Conservation (phyloP, 208 protist genomes). For the Zelonia costaricensis region DNA sequence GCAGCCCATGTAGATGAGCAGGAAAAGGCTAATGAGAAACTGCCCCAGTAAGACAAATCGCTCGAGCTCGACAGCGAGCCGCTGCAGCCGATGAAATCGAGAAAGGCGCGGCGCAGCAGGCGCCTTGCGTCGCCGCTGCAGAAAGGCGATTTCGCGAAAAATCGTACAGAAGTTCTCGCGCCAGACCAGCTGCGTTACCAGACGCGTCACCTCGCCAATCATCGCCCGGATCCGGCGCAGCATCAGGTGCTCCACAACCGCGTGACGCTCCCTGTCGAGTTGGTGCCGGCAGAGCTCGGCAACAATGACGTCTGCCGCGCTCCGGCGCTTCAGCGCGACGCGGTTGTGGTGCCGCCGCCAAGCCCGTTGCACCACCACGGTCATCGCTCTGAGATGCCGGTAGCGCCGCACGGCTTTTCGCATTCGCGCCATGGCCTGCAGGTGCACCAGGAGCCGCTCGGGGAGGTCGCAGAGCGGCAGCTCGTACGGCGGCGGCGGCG, state of each 20-base stretch:
- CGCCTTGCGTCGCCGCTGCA: slow-evolving; percentile 15
- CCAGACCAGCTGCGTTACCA: slow-evolving; percentile 70
- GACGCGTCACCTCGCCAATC: slow-evolving; percentile 32
- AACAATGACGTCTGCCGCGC: slow-evolving; percentile 17
- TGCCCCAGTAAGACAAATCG: slow-evolving; percentile 47
- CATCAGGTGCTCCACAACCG: slow-evolving; percentile 16
- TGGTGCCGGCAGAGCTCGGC: slow-evolving; percentile 9
- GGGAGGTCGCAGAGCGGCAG: slow-evolving; percentile 4
- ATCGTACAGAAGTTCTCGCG: slow-evolving; percentile 78
- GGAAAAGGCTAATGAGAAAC: slow-evolving; percentile 42
- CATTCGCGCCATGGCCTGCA: slow-evolving; percentile 16
- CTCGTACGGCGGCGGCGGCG: background rate
- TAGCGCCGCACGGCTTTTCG: slow-evolving; percentile 7
- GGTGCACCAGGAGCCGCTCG: slow-evolving; percentile 10
- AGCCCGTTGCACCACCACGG: slow-evolving; percentile 5
- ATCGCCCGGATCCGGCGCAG: slow-evolving; percentile 19
- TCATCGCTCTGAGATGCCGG: background rate
- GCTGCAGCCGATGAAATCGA: slow-evolving; percentile 20
- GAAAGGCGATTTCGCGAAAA: slow-evolving; percentile 57
- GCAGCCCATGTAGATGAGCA: slow-evolving; percentile 66
- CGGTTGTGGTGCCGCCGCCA: slow-evolving; percentile 11
- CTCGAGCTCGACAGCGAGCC: slow-evolving; percentile 13
- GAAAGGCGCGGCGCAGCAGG: slow-evolving; percentile 6
- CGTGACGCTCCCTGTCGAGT: background rate
- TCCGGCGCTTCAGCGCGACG: background rate